phyloP scores from a whole-genome alignment of 495 filamentous ascomycete species.

The Penicillium diatomitis region DNA sequence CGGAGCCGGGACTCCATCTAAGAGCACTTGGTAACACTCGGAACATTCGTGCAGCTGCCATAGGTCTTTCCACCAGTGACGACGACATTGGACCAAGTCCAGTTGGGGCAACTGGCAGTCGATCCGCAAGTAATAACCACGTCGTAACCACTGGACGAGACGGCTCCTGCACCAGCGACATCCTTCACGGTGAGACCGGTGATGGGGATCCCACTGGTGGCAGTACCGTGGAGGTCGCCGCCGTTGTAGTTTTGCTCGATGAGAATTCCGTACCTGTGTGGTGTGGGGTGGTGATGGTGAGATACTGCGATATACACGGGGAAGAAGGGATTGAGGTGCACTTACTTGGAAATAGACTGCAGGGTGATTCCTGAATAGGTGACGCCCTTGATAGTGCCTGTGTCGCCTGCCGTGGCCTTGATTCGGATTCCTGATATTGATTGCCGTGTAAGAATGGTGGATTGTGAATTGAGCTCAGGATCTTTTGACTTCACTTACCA shows the following conservation, averaged over 20 bases:
- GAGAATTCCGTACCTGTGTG: constrained; percentile 45
- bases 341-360: constrained; percentile 12
- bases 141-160: constrained; percentile 28
- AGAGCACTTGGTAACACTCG: constrained; percentile 28
- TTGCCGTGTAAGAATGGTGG: too few species aligned
- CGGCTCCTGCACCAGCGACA: constrained; percentile 35
- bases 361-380: constrained; percentile 19
- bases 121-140: constrained; percentile 46
- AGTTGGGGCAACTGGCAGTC: constrained; percentile 25
- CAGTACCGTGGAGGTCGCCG: constrained; percentile 41
- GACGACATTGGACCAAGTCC: constrained; percentile 35
- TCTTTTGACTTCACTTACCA: constrained; percentile 10
- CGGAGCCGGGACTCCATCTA: not conserved
- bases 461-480: not conserved
- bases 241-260: constrained; percentile 58
- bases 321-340: not conserved
- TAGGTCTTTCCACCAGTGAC: constrained; percentile 43
- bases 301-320: not conserved
- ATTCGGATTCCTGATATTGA: constrained; percentile 16
- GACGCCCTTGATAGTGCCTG: constrained; percentile 14
- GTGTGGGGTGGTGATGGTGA: not conserved
- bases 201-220: constrained; percentile 50
- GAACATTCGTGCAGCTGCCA: constrained; percentile 31
- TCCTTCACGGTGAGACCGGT: constrained; percentile 39
- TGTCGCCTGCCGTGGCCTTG: constrained; percentile 18